Percentiles rank a stretch among this genome's conserved stretches.
These are phyloP conservation scores for Przewalskia tangutica DNA, from an alignment of 257 asterid genomes.

Conservation along the genomic window DNA sequence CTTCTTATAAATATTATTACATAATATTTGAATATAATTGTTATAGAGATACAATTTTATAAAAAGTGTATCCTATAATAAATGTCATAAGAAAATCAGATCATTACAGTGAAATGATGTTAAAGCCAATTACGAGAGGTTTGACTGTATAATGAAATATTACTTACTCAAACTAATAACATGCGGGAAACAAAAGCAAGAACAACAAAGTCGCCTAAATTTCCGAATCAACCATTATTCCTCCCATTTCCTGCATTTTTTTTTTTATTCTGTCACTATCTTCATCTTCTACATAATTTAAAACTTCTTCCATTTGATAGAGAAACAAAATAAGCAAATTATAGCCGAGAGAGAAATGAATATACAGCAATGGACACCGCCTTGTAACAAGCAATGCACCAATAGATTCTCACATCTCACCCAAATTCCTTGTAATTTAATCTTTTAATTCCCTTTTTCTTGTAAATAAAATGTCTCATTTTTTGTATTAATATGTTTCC, in stretches of 20 bases:
- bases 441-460: neutral
- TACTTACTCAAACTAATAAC: neutral
- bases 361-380: conserved; percentile 71
- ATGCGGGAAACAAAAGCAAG: neutral
- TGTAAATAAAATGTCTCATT: neutral
- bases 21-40: too few relatives aligned
- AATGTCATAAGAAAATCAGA: too few relatives aligned
- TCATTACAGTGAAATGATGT: too few relatives aligned
- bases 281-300: neutral
- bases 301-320: neutral
- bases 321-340: neutral
- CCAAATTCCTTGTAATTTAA: conserved; percentile 68
- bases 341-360: conserved; percentile 18
- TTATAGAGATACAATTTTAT: too few relatives aligned
- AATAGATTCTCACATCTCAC: conserved; percentile 58
- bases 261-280: neutral
- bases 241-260: neutral
- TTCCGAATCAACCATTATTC: neutral
- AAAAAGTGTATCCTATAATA: too few relatives aligned
- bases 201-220: neutral
- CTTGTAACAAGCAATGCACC: conserved; percentile 78
- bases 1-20: too few relatives aligned
- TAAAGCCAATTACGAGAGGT: too few relatives aligned
- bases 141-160: neutral
- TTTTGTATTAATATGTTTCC: neutral